A percentile compares a stretch with the other conserved stretches of the same genome.
These are phyloP conservation scores for Coelastrella sp. DNA, from an alignment of 139 green algal species.

Conservation along the genomic window DNA sequence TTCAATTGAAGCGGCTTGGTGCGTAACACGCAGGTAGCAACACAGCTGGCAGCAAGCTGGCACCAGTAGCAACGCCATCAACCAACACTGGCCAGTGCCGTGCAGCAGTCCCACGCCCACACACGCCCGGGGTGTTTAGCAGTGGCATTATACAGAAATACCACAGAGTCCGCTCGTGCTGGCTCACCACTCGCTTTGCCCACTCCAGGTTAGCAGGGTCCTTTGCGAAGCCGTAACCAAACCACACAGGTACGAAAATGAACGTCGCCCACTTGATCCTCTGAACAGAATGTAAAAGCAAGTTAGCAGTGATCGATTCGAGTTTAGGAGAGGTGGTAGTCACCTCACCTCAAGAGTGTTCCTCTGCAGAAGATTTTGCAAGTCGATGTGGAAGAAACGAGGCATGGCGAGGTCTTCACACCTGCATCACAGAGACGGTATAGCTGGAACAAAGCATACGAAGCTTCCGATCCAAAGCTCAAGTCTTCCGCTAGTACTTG, in stretches of 20 bases:
- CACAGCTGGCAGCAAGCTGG: no score
- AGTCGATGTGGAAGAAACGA: not conserved
- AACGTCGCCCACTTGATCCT: slow-evolving; percentile 85
- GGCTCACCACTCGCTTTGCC: slow-evolving; percentile 73
- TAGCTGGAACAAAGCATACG: no score
- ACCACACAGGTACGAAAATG: slow-evolving; percentile 73
- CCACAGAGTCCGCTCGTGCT: not conserved
- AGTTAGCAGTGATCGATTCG: not conserved
- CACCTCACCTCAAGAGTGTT: slow-evolving; percentile 18
- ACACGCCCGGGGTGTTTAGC: not conserved
- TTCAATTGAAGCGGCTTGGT: no score
- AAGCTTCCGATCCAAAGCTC: no score
- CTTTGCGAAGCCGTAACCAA: slow-evolving; percentile 76
- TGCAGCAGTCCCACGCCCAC: no score
- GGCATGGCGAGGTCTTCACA: not conserved
- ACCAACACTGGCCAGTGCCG: no score
- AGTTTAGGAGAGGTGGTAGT: not conserved
- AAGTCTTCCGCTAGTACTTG: no score
- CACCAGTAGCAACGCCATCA: no score
- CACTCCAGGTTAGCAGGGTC: slow-evolving; percentile 71
- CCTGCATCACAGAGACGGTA: no score
- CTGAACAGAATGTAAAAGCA: slow-evolving; percentile 53
- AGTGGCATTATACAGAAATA: not conserved
- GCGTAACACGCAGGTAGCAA: no score
- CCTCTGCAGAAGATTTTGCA: slow-evolving; percentile 5